phyloP scores from a whole-genome alignment of 192 early-diverging fungal genomes.

The Linnemannia zychae region DNA sequence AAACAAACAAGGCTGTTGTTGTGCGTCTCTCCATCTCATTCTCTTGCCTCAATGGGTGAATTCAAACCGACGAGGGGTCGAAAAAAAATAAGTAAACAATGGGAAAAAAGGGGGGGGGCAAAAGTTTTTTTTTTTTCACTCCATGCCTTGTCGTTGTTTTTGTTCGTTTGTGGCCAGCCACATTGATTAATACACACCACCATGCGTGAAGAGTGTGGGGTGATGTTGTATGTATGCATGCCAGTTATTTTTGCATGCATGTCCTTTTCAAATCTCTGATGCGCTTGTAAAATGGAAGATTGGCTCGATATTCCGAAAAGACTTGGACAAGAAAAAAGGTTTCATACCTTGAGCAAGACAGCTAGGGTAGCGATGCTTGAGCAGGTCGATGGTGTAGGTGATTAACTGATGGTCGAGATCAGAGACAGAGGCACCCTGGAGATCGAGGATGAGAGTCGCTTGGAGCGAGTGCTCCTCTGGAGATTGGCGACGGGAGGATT shows the following conservation, averaged over 20 bases:
- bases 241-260: constrained; percentile 7
- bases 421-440: constrained; percentile 47
- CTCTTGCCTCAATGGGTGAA: not conserved
- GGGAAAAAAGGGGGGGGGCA: not conserved
- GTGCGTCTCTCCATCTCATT: not conserved
- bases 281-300: not conserved
- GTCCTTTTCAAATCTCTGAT: not conserved
- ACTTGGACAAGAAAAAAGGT: not conserved
- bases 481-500: constrained; percentile 46
- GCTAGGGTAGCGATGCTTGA: constrained; percentile 55
- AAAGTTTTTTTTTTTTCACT: not conserved
- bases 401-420: constrained; percentile 54
- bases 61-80: not conserved
- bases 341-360: constrained; percentile 54
- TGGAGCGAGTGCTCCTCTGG: constrained; percentile 48
- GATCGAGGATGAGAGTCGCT: constrained; percentile 49
- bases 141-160: not conserved
- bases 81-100: not conserved
- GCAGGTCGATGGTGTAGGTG: constrained; percentile 45
- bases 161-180: not conserved
- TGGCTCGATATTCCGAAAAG: constrained; percentile 4
- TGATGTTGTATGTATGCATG: constrained; percentile 1
- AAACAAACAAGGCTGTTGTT: not conserved
- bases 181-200: constrained; percentile 1
- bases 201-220: not conserved